Conservation (phyloP, 805 yeast genomes). For the Lipomyces yamanashiensis region DNA sequence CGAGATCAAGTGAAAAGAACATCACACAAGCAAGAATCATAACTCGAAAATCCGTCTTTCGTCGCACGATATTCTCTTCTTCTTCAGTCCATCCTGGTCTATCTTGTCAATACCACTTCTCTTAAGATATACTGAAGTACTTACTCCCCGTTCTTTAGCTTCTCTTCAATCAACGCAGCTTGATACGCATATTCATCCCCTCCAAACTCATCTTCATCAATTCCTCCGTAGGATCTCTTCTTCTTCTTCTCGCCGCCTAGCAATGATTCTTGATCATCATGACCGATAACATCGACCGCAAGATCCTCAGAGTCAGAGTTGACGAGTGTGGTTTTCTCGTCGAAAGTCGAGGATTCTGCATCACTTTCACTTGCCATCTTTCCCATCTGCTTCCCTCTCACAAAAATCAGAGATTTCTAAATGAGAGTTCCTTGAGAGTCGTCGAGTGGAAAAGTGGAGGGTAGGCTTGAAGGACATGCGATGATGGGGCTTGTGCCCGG, state of each 20-base stretch:
- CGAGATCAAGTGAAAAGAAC: slow-evolving; percentile 62
- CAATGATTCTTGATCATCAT: not conserved
- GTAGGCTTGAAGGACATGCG: not conserved
- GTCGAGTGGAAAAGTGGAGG: too few relatives aligned
- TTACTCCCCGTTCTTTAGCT: slow-evolving; percentile 30
- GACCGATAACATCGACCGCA: slow-evolving; percentile 15
- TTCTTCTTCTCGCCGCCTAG: slow-evolving; percentile 7
- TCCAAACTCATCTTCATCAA: slow-evolving; percentile 9
- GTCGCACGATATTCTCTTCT: slow-evolving; percentile 55
- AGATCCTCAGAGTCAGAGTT: not conserved
- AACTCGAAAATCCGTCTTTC: slow-evolving; percentile 60
- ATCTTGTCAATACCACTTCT: not conserved
- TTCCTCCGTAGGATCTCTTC: slow-evolving; percentile 2
- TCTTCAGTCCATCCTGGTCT: slow-evolving; percentile 52
- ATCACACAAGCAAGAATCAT: slow-evolving; percentile 59
- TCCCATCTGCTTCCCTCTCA: not conserved
- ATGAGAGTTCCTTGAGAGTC: too few relatives aligned
- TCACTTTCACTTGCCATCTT: not conserved
- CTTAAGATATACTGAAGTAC: not conserved
- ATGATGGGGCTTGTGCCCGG: slow-evolving; percentile 2
- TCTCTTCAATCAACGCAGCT: slow-evolving; percentile 24
- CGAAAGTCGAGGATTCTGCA: slow-evolving; percentile 6
- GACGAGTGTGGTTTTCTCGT: slow-evolving; percentile 16
- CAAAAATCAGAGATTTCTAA: too few relatives aligned
- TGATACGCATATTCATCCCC: slow-evolving; percentile 26